Percentiles rank a stretch among this genome's conserved stretches.
These are phyloP conservation scores for Dipteronia dyeriana DNA, from an alignment of 345 rosid genomes.

Conservation along the genomic window DNA sequence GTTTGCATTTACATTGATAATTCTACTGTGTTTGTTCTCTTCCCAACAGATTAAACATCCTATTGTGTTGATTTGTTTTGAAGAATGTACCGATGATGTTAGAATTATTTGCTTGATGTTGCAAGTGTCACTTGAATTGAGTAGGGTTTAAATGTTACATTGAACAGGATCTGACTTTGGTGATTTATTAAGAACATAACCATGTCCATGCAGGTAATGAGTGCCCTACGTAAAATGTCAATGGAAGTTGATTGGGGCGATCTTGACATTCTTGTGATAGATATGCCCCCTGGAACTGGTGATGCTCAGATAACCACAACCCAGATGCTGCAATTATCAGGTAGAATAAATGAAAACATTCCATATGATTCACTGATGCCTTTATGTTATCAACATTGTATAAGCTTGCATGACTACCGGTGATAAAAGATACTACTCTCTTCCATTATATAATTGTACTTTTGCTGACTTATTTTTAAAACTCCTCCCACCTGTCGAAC, in stretches of 20 bases:
- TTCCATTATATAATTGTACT: neutral
- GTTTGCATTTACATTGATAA: neutral
- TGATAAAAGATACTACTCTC: neutral
- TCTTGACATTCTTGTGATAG: constrained; percentile 74
- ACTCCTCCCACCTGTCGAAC: neutral
- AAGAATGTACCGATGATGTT: neutral
- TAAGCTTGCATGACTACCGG: neutral
- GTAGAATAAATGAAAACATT: constrained; percentile 25
- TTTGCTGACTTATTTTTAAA: neutral
- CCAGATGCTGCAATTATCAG: constrained; percentile 70
- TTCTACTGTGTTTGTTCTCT: neutral
- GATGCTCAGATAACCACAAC: constrained; percentile 70
- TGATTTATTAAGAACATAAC: constrained; percentile 1
- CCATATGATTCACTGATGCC: neutral
- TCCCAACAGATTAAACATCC: neutral
- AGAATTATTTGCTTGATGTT: neutral
- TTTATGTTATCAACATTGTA: neutral
- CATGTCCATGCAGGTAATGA: constrained; percentile 56
- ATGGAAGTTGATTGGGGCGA: constrained; percentile 72
- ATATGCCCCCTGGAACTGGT: constrained; percentile 86
- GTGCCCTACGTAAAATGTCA: constrained; percentile 65
- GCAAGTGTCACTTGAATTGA: neutral
- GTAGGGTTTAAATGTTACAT: neutral
- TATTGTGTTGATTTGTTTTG: neutral
- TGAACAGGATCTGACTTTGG: neutral